These are phyloP conservation scores for Colletotrichum tabaci DNA, from an alignment of 2,329 filamentous ascomycete species.

Conservation along the genomic window DNA sequence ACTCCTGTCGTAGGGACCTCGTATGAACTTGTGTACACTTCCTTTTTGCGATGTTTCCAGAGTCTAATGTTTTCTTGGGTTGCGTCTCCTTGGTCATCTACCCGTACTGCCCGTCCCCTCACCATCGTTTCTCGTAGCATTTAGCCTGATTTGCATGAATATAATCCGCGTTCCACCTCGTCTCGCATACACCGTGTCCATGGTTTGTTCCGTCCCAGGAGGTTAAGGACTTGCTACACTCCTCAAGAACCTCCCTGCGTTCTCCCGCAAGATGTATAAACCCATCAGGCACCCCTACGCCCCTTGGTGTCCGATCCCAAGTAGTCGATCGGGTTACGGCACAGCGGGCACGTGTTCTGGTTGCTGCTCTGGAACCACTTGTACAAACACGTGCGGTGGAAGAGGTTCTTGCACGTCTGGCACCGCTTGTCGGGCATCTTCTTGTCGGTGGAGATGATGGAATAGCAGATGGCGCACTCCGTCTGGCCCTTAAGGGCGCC, in stretches of 20 bases:
- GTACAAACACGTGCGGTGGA: slow-evolving; percentile 91
- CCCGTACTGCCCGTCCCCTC: background rate
- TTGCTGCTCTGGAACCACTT: slow-evolving; percentile 98
- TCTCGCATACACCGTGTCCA: background rate
- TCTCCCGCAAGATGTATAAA: background rate
- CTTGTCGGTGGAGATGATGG: slow-evolving; percentile 89
- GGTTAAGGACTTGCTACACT: background rate
- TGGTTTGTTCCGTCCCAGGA: background rate
- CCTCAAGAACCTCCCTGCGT: background rate
- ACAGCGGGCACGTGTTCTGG: slow-evolving; percentile 92
- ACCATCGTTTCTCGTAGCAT: background rate
- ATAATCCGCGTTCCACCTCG: background rate
- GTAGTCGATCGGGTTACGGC: slow-evolving; percentile 87
- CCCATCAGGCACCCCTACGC: slow-evolving; percentile 30
- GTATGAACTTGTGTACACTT: background rate
- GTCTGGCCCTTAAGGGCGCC: slow-evolving; percentile 92
- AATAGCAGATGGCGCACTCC: slow-evolving; percentile 98
- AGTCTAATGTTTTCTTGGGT: background rate
- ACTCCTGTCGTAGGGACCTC: background rate
- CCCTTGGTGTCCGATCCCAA: slow-evolving; percentile 56
- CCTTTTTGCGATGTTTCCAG: background rate
- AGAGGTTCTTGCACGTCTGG: slow-evolving; percentile 92
- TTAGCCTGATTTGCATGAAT: background rate
- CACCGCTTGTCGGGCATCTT: slow-evolving; percentile 94
- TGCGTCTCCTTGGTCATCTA: slow-evolving; percentile 8